Conservation (phyloP, 164 flowering plant genomes). For the Magnolia kwangsiensis region DNA sequence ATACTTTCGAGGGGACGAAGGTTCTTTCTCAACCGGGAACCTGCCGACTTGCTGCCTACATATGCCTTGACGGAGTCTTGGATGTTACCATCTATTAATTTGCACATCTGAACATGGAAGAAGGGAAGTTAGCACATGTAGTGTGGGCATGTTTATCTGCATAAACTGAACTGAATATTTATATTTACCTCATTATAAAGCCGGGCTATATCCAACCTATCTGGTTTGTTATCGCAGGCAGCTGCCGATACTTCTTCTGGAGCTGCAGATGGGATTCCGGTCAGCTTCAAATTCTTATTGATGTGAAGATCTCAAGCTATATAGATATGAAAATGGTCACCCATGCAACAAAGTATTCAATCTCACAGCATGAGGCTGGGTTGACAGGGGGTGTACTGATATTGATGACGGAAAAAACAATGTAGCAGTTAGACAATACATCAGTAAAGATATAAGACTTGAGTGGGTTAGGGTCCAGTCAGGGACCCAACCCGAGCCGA, state of each 20-base stretch:
- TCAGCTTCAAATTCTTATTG: not conserved
- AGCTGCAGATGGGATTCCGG: constrained; percentile 36
- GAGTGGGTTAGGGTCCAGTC: not conserved
- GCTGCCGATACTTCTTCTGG: constrained; percentile 37
- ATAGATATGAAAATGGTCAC: not conserved
- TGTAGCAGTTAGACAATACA: not conserved
- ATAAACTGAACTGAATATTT: not conserved
- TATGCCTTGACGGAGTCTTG: constrained; percentile 39
- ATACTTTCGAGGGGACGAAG: constrained; percentile 35
- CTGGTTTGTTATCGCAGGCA: constrained; percentile 46
- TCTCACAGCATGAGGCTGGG: not conserved
- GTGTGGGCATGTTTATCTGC: not conserved
- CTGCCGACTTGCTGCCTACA: constrained; percentile 27
- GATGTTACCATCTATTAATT: constrained; percentile 31
- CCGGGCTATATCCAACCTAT: constrained; percentile 39
- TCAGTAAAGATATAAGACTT: no score
- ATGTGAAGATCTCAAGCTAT: not conserved
- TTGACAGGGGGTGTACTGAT: not conserved
- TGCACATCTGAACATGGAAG: constrained; percentile 47
- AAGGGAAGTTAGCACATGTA: not conserved
- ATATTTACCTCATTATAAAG: constrained; percentile 61
- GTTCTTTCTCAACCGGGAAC: constrained; percentile 30
- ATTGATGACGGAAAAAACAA: not conserved
- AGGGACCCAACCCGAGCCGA: not conserved
- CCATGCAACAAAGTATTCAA: no score